These are phyloP conservation scores for Hypoxylon perforatum DNA, from an alignment of 495 filamentous ascomycete genomes.

Conservation along the genomic window DNA sequence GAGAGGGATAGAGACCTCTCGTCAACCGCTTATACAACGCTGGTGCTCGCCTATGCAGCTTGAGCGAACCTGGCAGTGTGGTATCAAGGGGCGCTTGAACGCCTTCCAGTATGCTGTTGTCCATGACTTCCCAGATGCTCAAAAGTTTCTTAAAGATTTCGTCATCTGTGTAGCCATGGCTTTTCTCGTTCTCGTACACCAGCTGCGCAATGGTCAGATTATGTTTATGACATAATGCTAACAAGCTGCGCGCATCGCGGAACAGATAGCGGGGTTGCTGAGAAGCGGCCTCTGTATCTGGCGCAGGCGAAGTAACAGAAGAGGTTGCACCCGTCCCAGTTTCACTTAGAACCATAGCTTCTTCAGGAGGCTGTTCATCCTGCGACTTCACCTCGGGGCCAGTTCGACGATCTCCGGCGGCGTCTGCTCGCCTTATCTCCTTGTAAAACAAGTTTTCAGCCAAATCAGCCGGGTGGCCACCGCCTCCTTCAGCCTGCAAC, in stretches of 20 bases:
- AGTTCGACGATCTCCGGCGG: constrained; percentile 46
- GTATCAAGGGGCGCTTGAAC: constrained; percentile 46
- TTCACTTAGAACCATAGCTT: constrained; percentile 28
- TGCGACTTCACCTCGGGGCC: constrained; percentile 43
- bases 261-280: constrained; percentile 48
- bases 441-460: constrained; percentile 54
- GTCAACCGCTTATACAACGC: constrained; percentile 47
- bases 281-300: constrained; percentile 21
- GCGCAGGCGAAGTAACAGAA: constrained; percentile 13
- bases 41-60: constrained; percentile 49
- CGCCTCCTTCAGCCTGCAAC: constrained; percentile 33
- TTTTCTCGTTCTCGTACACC: constrained; percentile 52
- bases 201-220: constrained; percentile 51
- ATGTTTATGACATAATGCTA: constrained; percentile 49
- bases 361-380: constrained; percentile 25
- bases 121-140: constrained; percentile 53
- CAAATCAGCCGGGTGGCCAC: constrained; percentile 44
- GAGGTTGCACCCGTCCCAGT: constrained; percentile 6
- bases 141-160: constrained; percentile 48
- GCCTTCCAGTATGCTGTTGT: constrained; percentile 50
- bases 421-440: constrained; percentile 48
- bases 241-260: constrained; percentile 45
- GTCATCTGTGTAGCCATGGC: constrained; percentile 49
- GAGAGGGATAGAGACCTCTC: constrained; percentile 46
- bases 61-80: constrained; percentile 46